Conservation (phyloP, 495 filamentous ascomycete species). For the Articulospora tetracladia region DNA sequence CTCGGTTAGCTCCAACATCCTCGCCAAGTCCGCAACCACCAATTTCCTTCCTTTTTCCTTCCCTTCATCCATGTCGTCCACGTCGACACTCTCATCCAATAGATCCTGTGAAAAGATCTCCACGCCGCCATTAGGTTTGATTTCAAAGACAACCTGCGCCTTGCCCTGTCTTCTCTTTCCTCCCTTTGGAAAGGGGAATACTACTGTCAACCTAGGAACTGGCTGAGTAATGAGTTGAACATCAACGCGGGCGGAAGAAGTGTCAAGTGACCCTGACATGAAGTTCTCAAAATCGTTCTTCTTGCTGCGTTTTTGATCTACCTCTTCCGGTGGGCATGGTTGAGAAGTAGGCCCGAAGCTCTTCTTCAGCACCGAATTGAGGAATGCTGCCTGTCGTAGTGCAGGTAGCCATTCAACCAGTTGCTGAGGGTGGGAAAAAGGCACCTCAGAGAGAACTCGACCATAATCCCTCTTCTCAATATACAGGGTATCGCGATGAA, state of each 20-base stretch:
- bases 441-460: conserved; percentile 62
- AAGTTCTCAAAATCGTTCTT: conserved; percentile 32
- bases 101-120: conserved; percentile 36
- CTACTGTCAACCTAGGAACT: conserved; percentile 40
- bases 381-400: conserved; percentile 70
- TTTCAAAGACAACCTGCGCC: conserved; percentile 45
- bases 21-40: conserved; percentile 26
- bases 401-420: conserved; percentile 71
- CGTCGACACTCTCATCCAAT: neutral
- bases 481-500: conserved; percentile 66
- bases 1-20: conserved; percentile 35
- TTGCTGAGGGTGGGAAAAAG: conserved; percentile 85
- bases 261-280: conserved; percentile 20
- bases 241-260: conserved; percentile 36
- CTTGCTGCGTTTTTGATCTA: conserved; percentile 19
- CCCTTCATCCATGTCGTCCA: conserved; percentile 2
- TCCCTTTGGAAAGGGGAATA: conserved; percentile 41
- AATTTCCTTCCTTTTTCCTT: conserved; percentile 10
- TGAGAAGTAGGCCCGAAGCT: conserved; percentile 41
- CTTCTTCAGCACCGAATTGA: conserved; percentile 59
- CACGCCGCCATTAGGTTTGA: conserved; percentile 59
- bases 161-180: conserved; percentile 31
- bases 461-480: conserved; percentile 68
- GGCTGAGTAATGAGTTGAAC: conserved; percentile 43
- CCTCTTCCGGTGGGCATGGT: neutral